Evolutionary conservation across 768 basidiomycete genomes (phyloP).

Genomic region (Lanmaoa rubissima): DNA sequence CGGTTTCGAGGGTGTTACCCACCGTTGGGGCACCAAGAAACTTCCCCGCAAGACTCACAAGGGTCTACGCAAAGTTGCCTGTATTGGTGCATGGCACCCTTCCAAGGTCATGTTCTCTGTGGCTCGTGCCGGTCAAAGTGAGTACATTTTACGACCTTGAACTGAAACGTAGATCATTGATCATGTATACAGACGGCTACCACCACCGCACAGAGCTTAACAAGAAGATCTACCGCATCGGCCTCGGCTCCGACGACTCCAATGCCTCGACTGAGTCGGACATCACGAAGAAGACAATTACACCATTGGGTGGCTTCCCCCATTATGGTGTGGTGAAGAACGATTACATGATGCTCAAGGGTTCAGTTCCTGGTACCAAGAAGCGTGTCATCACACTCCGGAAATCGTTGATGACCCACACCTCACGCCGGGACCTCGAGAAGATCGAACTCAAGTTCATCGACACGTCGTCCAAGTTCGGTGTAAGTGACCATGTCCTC

Average conservation of each 20-base stretch:
- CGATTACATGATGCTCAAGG: conserved; percentile 97
- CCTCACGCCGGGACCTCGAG: conserved; percentile 93
- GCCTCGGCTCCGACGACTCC: conserved; percentile 67
- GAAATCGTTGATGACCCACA: conserved; percentile 96
- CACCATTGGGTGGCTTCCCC: conserved; percentile 98
- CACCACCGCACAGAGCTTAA: conserved; percentile 97
- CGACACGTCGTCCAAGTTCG: conserved; percentile 97
- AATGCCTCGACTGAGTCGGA: conserved; percentile 96
- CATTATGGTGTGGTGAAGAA: conserved; percentile 99
- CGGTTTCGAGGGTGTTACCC: conserved; percentile 99
- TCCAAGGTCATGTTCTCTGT: conserved; percentile 99
- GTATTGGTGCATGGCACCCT: conserved; percentile 98
- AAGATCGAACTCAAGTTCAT: conserved; percentile 98
- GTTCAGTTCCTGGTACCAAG: conserved; percentile 92
- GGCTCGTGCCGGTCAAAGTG: conserved; percentile 99
- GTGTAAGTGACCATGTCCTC: conserved; percentile 51
- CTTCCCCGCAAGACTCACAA: conserved; percentile 99
- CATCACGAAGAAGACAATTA: conserved; percentile 90
- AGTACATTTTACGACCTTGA: conserved; percentile 33
- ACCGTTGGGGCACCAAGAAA: conserved; percentile 99
- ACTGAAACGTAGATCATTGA: background rate
- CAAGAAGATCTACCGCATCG: conserved; percentile 99
- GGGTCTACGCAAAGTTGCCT: conserved; percentile 99
- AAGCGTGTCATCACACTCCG: conserved; percentile 98
- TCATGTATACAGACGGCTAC: conserved; percentile 68